Evolutionary conservation across 169 alveolate species (phyloP).

Genomic region (Plasmodium coatneyi): DNA sequence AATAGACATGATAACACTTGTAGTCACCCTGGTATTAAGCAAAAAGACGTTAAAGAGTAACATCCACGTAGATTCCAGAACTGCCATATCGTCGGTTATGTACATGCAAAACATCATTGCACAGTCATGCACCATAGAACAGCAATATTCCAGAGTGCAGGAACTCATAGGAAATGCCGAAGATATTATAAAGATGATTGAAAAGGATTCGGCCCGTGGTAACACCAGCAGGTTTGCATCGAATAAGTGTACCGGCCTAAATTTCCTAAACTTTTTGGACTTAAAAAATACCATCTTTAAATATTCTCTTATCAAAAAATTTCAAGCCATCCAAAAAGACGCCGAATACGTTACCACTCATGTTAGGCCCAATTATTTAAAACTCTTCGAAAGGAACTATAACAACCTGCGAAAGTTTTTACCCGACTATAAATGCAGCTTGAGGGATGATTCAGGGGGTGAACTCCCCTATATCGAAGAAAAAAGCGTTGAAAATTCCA

Average conservation of each 20-base stretch:
- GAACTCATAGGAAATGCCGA: conserved; percentile 73
- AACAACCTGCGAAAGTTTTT: conserved; percentile 15
- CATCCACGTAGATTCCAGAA: conserved; percentile 9
- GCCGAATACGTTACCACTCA: conserved; percentile 37
- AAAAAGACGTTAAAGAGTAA: conserved; percentile 24
- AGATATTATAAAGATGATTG: conserved; percentile 39
- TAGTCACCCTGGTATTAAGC: conserved; percentile 38
- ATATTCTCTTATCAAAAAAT: conserved; percentile 38
- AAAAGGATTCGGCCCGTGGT: conserved; percentile 14
- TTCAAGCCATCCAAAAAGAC: conserved; percentile 47
- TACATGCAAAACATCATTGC: conserved; percentile 62
- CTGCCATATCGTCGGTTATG: conserved; percentile 50
- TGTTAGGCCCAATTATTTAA: conserved; percentile 64
- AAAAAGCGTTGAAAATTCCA: not conserved
- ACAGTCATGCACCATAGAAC: conserved; percentile 65
- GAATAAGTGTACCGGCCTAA: not conserved
- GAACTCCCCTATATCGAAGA: not conserved
- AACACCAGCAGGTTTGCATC: conserved; percentile 1
- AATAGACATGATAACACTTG: conserved; percentile 39
- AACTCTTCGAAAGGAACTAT: conserved; percentile 59
- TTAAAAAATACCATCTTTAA: conserved; percentile 43
- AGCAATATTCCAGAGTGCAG: conserved; percentile 70
- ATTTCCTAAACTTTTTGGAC: conserved; percentile 15
- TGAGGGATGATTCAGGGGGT: not conserved
- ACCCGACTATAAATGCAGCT: not conserved